Base-by-base conservation (phyloP, 2,329 filamentous ascomycete genomes). In the Didymellaceae sp. region DNA sequence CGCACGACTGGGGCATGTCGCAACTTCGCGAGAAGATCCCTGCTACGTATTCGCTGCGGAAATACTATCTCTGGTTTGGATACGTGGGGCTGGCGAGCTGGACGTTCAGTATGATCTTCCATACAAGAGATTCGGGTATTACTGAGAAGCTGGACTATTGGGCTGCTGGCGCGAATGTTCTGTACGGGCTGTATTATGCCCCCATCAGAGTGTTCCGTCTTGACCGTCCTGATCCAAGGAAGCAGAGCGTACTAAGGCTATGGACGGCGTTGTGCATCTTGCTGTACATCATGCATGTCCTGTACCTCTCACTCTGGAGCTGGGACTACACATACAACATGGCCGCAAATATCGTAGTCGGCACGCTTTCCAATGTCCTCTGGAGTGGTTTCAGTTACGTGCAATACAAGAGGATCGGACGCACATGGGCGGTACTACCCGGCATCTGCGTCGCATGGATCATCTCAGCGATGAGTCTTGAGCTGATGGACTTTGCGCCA, bases 311-410 rank as follows among this genome's bases (percentile, higher is more conserved):
- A 67, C 84, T 91, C 61, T 90, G 92, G 79, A 79, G 81, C 14
- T 99, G 94, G 89, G 89, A 97, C 74, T 99, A 99, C 72, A 89
- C 88, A 5, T 99, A 99, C 77, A 99, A 99, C 72, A 97, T 99
- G 91, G 86, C 88, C 1, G 94, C 92, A 42, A 99, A 97, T 66
- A 89, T 99, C 16, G 85, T 82, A 3, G 84, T 89, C 9, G 94
- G 94, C 3, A 78, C 91, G 31, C 73, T 92, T 4, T 87, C 91
- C 68, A 96, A 97, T 65, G 43, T 86, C 4, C 76, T 97, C 50
- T 97, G 94, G 94, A 89, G 82, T 33, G 88, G 84, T 73, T 97
- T 96, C 75, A 92, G 89, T 70, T 84, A 89, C 61, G 77, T 78
- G 58, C 83, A 87, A 61, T 97, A 93, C 75, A 79, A 81, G 57